These are phyloP conservation scores for Saturnispora sanitii DNA, from an alignment of 805 yeast species.

Conservation along the genomic window DNA sequence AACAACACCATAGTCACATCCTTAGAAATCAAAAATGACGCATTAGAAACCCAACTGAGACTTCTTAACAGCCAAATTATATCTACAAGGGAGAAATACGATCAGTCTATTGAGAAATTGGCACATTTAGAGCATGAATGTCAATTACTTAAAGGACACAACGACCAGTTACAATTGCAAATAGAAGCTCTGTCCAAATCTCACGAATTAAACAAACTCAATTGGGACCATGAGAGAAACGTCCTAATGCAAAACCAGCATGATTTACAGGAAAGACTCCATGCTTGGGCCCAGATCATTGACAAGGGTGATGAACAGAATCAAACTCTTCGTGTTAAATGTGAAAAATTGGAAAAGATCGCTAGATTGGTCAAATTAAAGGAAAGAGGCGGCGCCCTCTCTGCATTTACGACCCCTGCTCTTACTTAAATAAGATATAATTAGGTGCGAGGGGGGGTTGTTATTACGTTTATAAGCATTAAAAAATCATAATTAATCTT, in stretches of 20 bases:
- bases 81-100: slow-evolving; percentile 12
- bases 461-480: too few species aligned
- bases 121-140: slow-evolving; percentile 19
- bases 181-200: neutral
- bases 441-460: too few species aligned
- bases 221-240: slow-evolving; percentile 3
- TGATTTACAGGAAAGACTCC: slow-evolving; percentile 1
- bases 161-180: neutral
- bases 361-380: slow-evolving; percentile 16
- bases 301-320: neutral
- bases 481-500: too few species aligned
- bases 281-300: slow-evolving; percentile 1
- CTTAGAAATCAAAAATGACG: slow-evolving; percentile 21
- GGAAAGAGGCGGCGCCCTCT: slow-evolving; percentile 6
- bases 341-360: slow-evolving; percentile 16
- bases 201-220: neutral
- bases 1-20: slow-evolving; percentile 12
- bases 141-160: neutral
- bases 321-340: slow-evolving; percentile 2
- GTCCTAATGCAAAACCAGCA: slow-evolving; percentile 1
- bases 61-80: slow-evolving; percentile 8
- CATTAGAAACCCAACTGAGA: slow-evolving; percentile 18
- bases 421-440: neutral
- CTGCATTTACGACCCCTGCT: slow-evolving; percentile 10
- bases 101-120: slow-evolving; percentile 17